Conservation (phyloP, 202 grass and related monocot species). For the Dendrocalamus latiflorus region DNA sequence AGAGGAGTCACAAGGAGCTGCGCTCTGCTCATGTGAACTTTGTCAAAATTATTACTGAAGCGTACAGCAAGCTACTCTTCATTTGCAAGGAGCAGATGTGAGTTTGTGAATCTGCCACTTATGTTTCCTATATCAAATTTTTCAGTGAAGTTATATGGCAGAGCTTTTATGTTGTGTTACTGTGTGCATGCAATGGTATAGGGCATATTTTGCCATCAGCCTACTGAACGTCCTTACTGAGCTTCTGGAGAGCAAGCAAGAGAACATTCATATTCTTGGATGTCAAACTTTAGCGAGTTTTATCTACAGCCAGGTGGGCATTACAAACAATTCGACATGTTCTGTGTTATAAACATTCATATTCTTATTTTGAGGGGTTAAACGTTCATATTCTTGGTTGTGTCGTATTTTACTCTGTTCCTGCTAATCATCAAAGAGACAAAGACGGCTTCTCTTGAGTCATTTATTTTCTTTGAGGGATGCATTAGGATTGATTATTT, state of each 20-base stretch:
- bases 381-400: too few relatives aligned
- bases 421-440: background rate
- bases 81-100: slow-evolving; percentile 96
- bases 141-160: background rate
- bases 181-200: slow-evolving; percentile 36
- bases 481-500: slow-evolving; percentile 1
- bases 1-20: slow-evolving; percentile 86
- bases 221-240: slow-evolving; percentile 88
- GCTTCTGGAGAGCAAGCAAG: slow-evolving; percentile 93
- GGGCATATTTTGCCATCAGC: too few relatives aligned
- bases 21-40: slow-evolving; percentile 71
- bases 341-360: background rate
- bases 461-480: slow-evolving; percentile 8
- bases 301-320: slow-evolving; percentile 79
- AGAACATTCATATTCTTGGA: too few relatives aligned
- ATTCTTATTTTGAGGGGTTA: too few relatives aligned
- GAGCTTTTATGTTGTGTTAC: slow-evolving; percentile 10
- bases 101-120: slow-evolving; percentile 24
- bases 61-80: slow-evolving; percentile 84
- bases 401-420: background rate
- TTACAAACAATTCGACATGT: background rate
- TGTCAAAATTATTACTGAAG: slow-evolving; percentile 81
- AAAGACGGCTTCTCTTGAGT: background rate
- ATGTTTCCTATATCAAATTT: background rate
- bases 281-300: slow-evolving; percentile 91